A percentile compares a stretch with the other conserved stretches of the same genome.
phyloP scores from a whole-genome alignment of 192 early-diverging fungal species.

The Podila horticola region DNA sequence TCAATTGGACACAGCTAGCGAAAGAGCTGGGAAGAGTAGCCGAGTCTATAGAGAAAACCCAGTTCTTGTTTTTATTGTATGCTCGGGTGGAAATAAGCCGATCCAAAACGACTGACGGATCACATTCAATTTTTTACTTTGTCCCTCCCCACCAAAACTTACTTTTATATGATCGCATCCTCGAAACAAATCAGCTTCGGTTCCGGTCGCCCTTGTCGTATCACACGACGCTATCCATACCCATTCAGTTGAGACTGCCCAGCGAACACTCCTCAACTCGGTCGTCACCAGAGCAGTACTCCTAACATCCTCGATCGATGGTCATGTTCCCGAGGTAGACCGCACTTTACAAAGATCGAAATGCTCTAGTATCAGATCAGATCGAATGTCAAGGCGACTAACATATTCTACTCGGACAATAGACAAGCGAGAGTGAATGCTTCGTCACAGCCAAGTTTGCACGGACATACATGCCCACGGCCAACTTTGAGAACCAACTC shows the following conservation, averaged over 20 bases:
- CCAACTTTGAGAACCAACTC: conserved; percentile 22
- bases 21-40: too few relatives aligned
- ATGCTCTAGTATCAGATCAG: background rate
- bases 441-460: conserved; percentile 46
- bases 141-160: too few relatives aligned
- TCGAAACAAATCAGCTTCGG: conserved; percentile 50
- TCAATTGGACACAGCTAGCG: background rate
- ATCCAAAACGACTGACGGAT: too few relatives aligned
- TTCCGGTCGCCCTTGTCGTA: conserved; percentile 49
- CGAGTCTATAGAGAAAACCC: too few relatives aligned
- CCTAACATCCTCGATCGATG: conserved; percentile 47
- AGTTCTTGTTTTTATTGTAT: too few relatives aligned
- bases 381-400: too few relatives aligned
- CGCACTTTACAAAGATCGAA: background rate
- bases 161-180: background rate
- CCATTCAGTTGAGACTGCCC: conserved; percentile 9
- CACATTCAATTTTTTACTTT: too few relatives aligned
- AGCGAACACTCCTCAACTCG: conserved; percentile 19
- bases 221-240: conserved; percentile 32
- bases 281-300: conserved; percentile 42
- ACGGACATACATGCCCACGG: conserved; percentile 20
- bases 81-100: too few relatives aligned
- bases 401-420: background rate
- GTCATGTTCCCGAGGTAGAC: conserved; percentile 37
- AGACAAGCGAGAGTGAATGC: conserved; percentile 39